Evolutionary conservation across 2,329 filamentous ascomycete genomes (phyloP).

Genomic region (Rutstroemia sp.): DNA sequence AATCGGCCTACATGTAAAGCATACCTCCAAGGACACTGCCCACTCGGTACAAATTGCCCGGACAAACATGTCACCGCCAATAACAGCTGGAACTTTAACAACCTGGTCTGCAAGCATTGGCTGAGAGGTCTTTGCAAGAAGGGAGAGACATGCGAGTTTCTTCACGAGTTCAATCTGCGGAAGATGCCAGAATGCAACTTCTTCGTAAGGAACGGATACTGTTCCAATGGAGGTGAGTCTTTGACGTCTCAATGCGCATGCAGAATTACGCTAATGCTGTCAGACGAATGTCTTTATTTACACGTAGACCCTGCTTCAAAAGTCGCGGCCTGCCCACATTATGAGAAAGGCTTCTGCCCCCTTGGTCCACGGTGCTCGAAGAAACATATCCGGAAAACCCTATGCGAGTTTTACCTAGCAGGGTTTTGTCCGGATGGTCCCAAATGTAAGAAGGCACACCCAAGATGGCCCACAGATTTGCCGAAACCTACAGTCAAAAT

Average conservation of each 20-base stretch:
- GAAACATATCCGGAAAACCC: constrained; percentile 73
- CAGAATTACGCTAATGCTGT: constrained; percentile 7
- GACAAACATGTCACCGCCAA: constrained; percentile 61
- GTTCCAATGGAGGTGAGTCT: constrained; percentile 63
- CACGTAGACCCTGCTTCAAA: constrained; percentile 80
- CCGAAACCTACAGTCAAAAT: constrained; percentile 69
- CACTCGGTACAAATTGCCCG: constrained; percentile 73
- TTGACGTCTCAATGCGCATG: neutral
- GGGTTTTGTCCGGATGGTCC: constrained; percentile 89
- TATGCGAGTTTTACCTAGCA: constrained; percentile 82
- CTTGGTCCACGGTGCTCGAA: constrained; percentile 82
- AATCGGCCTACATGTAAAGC: constrained; percentile 78
- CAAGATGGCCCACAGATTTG: constrained; percentile 65
- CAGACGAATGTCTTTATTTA: constrained; percentile 86
- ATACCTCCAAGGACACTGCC: constrained; percentile 80
- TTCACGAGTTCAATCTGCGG: constrained; percentile 96
- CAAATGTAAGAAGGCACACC: constrained; percentile 72
- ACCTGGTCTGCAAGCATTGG: constrained; percentile 97
- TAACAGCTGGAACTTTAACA: constrained; percentile 53
- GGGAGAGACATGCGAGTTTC: constrained; percentile 91
- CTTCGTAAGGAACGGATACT: constrained; percentile 88
- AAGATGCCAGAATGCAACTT: constrained; percentile 99
- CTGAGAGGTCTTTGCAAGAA: constrained; percentile 96
- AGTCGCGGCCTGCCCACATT: constrained; percentile 77
- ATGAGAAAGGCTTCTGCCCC: constrained; percentile 90